Percentiles rank a stretch among this genome's conserved stretches.
Conservation (phyloP, 805 yeast species). For the Hanseniaspora mollemarum region DNA sequence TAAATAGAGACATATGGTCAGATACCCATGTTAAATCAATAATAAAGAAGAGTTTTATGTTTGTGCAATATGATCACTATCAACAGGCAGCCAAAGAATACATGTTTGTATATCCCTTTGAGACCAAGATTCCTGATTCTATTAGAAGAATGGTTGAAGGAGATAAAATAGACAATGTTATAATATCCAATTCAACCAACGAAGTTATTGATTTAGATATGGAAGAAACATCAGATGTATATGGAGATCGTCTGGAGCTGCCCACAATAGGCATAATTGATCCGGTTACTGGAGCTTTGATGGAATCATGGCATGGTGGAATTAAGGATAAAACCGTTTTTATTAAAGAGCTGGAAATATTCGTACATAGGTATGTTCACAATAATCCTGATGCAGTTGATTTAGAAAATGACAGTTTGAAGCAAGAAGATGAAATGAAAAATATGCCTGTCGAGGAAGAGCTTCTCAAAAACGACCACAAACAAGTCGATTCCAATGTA, state of each 20-base stretch:
- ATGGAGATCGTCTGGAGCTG: constrained; percentile 24
- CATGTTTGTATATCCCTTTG: constrained; percentile 57
- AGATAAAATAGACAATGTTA: not conserved
- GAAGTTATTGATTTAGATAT: not conserved
- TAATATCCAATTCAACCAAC: not conserved
- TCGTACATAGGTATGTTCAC: constrained; percentile 27
- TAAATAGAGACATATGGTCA: constrained; percentile 92
- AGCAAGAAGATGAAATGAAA: constrained; percentile 23
- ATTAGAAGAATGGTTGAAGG: not conserved
- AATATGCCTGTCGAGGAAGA: constrained; percentile 36
- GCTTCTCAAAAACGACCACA: no score
- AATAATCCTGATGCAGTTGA: constrained; percentile 10
- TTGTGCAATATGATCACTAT: constrained; percentile 74
- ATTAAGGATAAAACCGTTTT: constrained; percentile 53
- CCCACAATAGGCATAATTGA: constrained; percentile 91
- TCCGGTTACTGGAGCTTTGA: constrained; percentile 90
- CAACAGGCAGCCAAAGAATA: constrained; percentile 65
- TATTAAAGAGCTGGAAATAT: constrained; percentile 57
- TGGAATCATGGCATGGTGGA: constrained; percentile 57
- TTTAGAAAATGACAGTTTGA: constrained; percentile 17
- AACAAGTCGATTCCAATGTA: no score
- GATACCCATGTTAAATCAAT: constrained; percentile 49
- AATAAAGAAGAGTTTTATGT: constrained; percentile 59
- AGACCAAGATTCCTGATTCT: constrained; percentile 28
- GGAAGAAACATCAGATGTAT: not conserved